Base-by-base conservation (phyloP, 2,329 filamentous ascomycete genomes). In the Xylaria sp. region DNA sequence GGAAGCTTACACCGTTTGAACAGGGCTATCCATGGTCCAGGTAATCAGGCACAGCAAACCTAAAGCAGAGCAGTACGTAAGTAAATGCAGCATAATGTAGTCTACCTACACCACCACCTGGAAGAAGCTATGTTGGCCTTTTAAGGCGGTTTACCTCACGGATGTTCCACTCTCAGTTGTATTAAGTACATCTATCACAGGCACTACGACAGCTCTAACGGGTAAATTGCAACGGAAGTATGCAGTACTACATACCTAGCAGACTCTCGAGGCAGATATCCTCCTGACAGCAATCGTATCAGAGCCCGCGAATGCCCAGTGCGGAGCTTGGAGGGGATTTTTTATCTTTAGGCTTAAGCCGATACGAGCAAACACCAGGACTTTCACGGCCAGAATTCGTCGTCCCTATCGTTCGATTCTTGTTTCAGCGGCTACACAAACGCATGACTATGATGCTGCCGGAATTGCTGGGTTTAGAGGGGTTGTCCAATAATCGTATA, bases 401-500 rank as follows among this genome's bases (percentile, higher is more conserved):
- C 11, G 7, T 47, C 27, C 42, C 17, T n/a, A 50, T 66, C 64
- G 39, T 63, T 59, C 54, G 60, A 59, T 63, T 61, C 25, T 29
- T 25, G 64, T 55, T 60, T 54, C 64, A 51, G 27, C 33, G 7
- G 39, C 31, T 29, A 33, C 49, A 22, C 60, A 60, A 63, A 59
- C 64, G 42, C 39, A 55, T 55, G 56, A 33, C 29, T 49, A 33
- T 60, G 49, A 60, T 64, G 42, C 36, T 36, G 44, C 58, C 42
- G 22, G 47, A 54, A 66, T 62, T 57, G 51, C 58, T 39, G 36
- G 36, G 59, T 49, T 59, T 54, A 13, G 47, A 55, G 27, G 31
- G 20, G 39, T 56, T 20, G 49, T 60, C 65, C 65, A 67, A 67
- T 67, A 22, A 56, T 39, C 25, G 51, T 50, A 45, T 50, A 39